Evolutionary conservation across 495 filamentous ascomycete species (phyloP).

Genomic region (Chaetomidium leptoderma): DNA sequence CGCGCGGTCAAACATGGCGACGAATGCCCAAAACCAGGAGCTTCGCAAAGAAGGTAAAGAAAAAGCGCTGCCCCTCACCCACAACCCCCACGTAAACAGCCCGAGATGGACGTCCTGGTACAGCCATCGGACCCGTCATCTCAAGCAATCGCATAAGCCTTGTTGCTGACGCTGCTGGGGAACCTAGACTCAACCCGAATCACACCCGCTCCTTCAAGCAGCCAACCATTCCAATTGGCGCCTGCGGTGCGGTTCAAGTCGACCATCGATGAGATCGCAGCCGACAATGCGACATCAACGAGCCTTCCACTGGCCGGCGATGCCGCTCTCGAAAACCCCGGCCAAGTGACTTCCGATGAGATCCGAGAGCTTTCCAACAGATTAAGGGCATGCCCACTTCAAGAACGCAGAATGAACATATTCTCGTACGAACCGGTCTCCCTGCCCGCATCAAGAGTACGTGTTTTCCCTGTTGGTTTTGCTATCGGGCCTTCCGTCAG

Average conservation of each 20-base stretch:
- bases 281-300: constrained; percentile 34
- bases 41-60: constrained; percentile 19
- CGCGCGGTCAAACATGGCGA: constrained; percentile 20
- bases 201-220: constrained; percentile 18
- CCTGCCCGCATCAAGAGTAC: constrained; percentile 77
- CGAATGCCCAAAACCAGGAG: constrained; percentile 17
- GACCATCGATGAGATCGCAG: constrained; percentile 68
- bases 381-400: constrained; percentile 67
- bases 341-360: constrained; percentile 52
- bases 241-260: constrained; percentile 76
- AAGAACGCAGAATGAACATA: constrained; percentile 75
- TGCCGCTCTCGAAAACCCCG: constrained; percentile 29
- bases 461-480: constrained; percentile 30
- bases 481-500: background rate
- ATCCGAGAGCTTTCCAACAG: constrained; percentile 67
- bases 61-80: constrained; percentile 23
- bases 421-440: constrained; percentile 86
- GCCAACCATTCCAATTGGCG: constrained; percentile 20
- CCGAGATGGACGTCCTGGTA: too few relatives aligned
- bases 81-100: constrained; percentile 21
- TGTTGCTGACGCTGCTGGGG: constrained; percentile 12
- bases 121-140: background rate
- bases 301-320: constrained; percentile 24
- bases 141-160: constrained; percentile 14
- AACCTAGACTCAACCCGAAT: background rate